Percentiles rank a stretch among this genome's conserved stretches.
phyloP scores from a whole-genome alignment of 2,329 filamentous ascomycete species.

The Berkeleyomyces basicola region DNA sequence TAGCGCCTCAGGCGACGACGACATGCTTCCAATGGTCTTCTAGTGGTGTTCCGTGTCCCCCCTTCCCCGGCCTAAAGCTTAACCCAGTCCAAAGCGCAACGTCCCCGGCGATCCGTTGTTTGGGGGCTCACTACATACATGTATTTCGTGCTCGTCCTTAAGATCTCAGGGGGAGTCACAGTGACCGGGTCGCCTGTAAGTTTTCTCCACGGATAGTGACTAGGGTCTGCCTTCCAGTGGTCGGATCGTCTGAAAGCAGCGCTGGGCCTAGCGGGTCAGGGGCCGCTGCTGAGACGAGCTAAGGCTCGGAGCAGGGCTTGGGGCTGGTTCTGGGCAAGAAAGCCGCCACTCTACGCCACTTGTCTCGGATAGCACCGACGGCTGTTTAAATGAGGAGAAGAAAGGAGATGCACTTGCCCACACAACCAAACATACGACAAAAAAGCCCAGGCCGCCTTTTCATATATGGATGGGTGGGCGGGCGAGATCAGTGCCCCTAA shows the following conservation, averaged over 20 bases:
- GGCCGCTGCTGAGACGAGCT: background rate
- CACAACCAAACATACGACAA: no score
- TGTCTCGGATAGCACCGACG: background rate
- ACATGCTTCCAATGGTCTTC: background rate
- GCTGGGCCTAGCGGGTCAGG: background rate
- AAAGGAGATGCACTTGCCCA: no score
- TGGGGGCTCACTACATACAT: background rate
- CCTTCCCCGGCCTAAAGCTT: background rate
- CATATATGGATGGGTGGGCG: no score
- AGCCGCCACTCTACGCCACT: background rate
- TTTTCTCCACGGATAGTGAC: background rate
- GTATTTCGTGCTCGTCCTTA: background rate
- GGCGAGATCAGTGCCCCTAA: no score
- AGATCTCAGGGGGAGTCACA: background rate
- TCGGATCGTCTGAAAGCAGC: background rate
- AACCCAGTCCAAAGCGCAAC: background rate
- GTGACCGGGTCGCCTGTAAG: background rate
- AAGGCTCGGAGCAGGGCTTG: background rate
- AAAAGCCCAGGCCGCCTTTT: no score
- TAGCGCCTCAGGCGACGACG: background rate
- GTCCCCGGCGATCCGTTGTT: background rate
- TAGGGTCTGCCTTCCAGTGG: background rate
- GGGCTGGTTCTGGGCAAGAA: background rate
- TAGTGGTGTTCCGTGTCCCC: background rate
- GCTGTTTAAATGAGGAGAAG: background rate